Conservation (phyloP, 2,329 filamentous ascomycete species). For the Monosporascus sp. region DNA sequence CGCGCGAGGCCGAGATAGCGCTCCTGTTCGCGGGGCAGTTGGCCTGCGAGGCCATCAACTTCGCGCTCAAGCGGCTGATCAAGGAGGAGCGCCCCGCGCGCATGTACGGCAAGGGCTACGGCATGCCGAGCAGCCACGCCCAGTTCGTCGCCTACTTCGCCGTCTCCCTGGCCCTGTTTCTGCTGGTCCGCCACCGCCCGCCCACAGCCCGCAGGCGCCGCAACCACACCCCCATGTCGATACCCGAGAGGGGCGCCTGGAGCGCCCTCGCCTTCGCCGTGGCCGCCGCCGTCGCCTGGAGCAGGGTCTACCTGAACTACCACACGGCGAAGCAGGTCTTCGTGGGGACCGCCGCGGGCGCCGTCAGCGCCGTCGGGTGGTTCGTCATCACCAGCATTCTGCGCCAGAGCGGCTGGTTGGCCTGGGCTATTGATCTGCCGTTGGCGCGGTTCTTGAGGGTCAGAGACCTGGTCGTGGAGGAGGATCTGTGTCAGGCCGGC, state of each 20-base stretch:
- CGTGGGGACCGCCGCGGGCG: conserved; percentile 69
- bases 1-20: conserved; percentile 81
- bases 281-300: conserved; percentile 68
- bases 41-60: conserved; percentile 87
- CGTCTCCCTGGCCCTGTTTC: conserved; percentile 75
- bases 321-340: conserved; percentile 84
- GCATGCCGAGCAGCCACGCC: conserved; percentile 91
- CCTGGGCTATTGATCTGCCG: conserved; percentile 64
- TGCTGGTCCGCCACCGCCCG: conserved; percentile 72
- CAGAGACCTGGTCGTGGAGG: conserved; percentile 77
- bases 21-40: conserved; percentile 92
- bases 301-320: conserved; percentile 86
- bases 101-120: conserved; percentile 89
- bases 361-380: conserved; percentile 69
- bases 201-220: conserved; percentile 30
- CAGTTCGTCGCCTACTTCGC: conserved; percentile 95
- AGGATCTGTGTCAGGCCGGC: conserved; percentile 84
- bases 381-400: conserved; percentile 65
- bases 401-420: conserved; percentile 62
- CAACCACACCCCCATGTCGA: conserved; percentile 50
- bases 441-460: conserved; percentile 63
- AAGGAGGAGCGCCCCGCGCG: conserved; percentile 83
- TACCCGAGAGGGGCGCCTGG: conserved; percentile 52
- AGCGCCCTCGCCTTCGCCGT: conserved; percentile 52
- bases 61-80: conserved; percentile 80